Percentiles rank a stretch among this genome's conserved stretches.
phyloP scores from a whole-genome alignment of 805 yeast genomes.

The Hyphopichia homilentoma region DNA sequence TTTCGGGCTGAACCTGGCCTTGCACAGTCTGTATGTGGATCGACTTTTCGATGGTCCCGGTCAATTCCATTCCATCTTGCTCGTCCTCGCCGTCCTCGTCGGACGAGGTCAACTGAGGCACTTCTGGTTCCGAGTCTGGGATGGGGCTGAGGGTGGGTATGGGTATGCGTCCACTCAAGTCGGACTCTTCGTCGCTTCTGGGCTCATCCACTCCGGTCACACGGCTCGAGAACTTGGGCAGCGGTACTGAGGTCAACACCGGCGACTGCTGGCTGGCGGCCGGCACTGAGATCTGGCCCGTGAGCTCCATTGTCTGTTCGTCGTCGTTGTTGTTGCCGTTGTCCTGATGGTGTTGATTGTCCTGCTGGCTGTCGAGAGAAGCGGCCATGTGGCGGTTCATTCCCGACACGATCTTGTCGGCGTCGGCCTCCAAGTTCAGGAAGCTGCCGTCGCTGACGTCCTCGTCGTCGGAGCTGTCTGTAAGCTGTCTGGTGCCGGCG shows the following conservation, averaged over 20 bases:
- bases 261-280: too few species aligned
- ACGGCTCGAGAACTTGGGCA: too few species aligned
- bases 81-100: slow-evolving; percentile 1
- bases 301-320: slow-evolving; percentile 28
- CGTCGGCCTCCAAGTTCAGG: slow-evolving; percentile 4
- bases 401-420: slow-evolving; percentile 4
- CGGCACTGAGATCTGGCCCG: slow-evolving; percentile 18
- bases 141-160: neutral
- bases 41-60: neutral
- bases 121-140: too few species aligned
- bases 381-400: too few species aligned
- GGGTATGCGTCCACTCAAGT: neutral
- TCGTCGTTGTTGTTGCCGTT: slow-evolving; percentile 19
- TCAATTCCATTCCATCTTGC: slow-evolving; percentile 1
- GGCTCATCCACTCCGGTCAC: too few species aligned
- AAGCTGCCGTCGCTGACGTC: slow-evolving; percentile 7
- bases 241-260: too few species aligned
- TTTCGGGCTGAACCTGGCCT: too few species aligned
- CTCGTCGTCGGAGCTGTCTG: slow-evolving; percentile 26
- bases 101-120: slow-evolving; percentile 1
- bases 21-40: too few species aligned
- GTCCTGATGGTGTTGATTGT: slow-evolving; percentile 2
- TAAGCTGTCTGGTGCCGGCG: slow-evolving; percentile 12
- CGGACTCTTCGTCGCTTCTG: neutral
- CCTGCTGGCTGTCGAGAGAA: slow-evolving; percentile 3